A percentile compares a stretch with the other conserved stretches of the same genome.
Evolutionary conservation across 805 yeast genomes (phyloP).

Genomic region (Priceomyces carsonii): DNA sequence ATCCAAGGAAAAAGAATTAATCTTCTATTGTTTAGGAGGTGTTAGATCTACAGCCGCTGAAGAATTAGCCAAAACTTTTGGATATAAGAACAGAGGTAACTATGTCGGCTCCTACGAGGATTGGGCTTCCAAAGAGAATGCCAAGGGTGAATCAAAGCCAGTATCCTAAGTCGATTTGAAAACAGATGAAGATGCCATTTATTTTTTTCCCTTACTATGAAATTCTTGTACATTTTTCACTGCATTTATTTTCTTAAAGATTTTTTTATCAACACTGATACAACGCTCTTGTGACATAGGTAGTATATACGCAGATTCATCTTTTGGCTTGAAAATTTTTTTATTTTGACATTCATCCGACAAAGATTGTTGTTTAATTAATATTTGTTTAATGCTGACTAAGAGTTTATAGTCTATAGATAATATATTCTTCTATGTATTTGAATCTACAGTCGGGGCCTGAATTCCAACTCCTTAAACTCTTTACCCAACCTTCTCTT

Average conservation of each 20-base stretch:
- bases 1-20: slow-evolving; percentile 61
- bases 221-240: slow-evolving; percentile 2
- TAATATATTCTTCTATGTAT: background rate
- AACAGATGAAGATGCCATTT: background rate
- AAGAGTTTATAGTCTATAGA: slow-evolving; percentile 4
- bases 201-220: slow-evolving; percentile 7
- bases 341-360: no score
- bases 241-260: background rate
- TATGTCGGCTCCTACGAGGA: slow-evolving; percentile 87
- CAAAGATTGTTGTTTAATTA: no score
- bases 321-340: slow-evolving; percentile 2
- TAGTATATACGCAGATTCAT: slow-evolving; percentile 1
- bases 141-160: background rate
- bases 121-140: slow-evolving; percentile 57
- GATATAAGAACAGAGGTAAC: slow-evolving; percentile 80
- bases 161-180: no score
- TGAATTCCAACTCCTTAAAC: slow-evolving; percentile 53
- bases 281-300: slow-evolving; percentile 8
- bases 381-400: slow-evolving; percentile 3
- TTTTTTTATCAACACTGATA: no score
- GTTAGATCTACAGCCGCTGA: slow-evolving; percentile 89
- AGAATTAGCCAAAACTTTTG: slow-evolving; percentile 87
- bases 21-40: slow-evolving; percentile 92
- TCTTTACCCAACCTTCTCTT: slow-evolving; percentile 83
- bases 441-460: background rate